Percentiles rank a stretch among this genome's conserved stretches.
These are phyloP conservation scores for Candida easanensis DNA, from an alignment of 805 yeast species.

Conservation along the genomic window DNA sequence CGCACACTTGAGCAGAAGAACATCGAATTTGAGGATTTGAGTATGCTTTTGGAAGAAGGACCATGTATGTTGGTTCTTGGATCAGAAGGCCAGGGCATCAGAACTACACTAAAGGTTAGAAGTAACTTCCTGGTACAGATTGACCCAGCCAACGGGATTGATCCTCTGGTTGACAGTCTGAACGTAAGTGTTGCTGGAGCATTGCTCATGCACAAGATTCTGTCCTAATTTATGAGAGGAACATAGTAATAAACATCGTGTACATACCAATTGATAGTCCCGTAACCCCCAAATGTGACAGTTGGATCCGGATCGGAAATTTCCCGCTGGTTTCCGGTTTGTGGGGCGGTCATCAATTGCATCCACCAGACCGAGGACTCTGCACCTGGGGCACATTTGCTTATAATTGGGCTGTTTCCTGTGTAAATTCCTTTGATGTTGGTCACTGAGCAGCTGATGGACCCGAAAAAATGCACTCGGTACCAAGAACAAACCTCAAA, in stretches of 20 bases:
- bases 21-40: constrained; percentile 42
- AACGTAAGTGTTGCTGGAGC: constrained; percentile 92
- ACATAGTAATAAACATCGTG: neutral
- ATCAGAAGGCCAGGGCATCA: constrained; percentile 80
- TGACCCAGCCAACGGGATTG: constrained; percentile 29
- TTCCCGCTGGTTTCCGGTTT: neutral
- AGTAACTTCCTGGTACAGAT: constrained; percentile 47
- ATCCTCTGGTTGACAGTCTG: constrained; percentile 62
- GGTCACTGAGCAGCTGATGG: too few species aligned
- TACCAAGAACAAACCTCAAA: neutral
- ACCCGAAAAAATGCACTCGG: neutral
- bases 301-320: too few species aligned
- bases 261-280: too few species aligned
- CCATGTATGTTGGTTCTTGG: constrained; percentile 80
- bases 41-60: constrained; percentile 37
- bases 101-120: constrained; percentile 58
- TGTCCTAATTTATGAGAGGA: neutral
- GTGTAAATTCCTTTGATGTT: too few species aligned
- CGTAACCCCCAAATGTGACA: too few species aligned
- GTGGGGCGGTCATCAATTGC: neutral
- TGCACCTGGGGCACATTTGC: neutral
- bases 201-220: constrained; percentile 44
- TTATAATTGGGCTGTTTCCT: neutral
- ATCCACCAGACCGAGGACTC: neutral
- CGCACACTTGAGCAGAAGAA: constrained; percentile 31